phyloP scores from a whole-genome alignment of 2,329 filamentous ascomycete genomes.

The Fusarium sp. region DNA sequence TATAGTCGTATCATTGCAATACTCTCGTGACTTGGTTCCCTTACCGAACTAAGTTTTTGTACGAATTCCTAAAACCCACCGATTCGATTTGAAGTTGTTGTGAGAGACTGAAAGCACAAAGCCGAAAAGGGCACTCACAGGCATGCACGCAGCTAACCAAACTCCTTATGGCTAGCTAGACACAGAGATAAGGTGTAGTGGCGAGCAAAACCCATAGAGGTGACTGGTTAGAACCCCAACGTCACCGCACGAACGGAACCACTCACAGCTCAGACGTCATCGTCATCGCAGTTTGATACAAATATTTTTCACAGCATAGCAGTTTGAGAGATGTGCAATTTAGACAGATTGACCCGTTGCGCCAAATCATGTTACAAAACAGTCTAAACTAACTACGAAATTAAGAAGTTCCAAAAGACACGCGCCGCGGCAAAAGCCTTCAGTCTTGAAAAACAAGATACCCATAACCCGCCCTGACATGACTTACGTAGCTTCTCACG shows the following conservation, averaged over 20 bases:
- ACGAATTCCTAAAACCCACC: background rate
- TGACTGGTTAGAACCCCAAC: slow-evolving; percentile 4
- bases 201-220: background rate
- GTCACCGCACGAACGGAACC: slow-evolving; percentile 25
- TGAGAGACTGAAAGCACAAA: slow-evolving; percentile 2
- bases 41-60: no score
- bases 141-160: slow-evolving; percentile 1
- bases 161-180: slow-evolving; percentile 20
- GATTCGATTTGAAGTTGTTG: background rate
- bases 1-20: no score
- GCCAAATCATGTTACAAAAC: slow-evolving; percentile 46
- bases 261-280: slow-evolving; percentile 33
- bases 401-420: slow-evolving; percentile 46
- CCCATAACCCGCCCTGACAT: slow-evolving; percentile 33
- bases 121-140: slow-evolving; percentile 6
- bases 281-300: slow-evolving; percentile 22
- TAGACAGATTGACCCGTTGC: slow-evolving; percentile 41
- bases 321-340: slow-evolving; percentile 10
- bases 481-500: slow-evolving; percentile 40
- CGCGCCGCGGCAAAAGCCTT: slow-evolving; percentile 43
- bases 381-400: slow-evolving; percentile 50
- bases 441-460: slow-evolving; percentile 41
- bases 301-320: background rate
- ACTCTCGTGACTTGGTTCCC: no score
- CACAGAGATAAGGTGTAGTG: slow-evolving; percentile 17